Evolutionary conservation across 2,329 filamentous ascomycete genomes (phyloP), one percentile per base, ranked within the genome.

Genomic region (Fusarium sp.): DNA sequence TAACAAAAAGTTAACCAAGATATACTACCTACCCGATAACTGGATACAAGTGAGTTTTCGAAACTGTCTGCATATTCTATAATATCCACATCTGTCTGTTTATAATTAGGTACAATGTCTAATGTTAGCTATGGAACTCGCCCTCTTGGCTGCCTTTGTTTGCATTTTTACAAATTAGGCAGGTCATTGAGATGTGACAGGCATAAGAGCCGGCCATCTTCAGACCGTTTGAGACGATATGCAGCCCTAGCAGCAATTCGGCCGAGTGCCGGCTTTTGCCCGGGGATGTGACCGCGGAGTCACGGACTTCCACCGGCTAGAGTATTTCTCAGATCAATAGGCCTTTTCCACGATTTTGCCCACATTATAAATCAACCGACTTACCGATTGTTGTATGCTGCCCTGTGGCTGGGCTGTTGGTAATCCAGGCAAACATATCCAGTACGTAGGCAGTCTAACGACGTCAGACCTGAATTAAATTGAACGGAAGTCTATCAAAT

Each of bases 191-290:
- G 37, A 59, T 65, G 55, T 46, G 48, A 63, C 52, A 65, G 55
- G 26, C 52, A 16, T 65, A 65, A 48, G 21, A 39, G 6, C 37
- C 53, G 26, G 37, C 41, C 31, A 57, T 41, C 37, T 39, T 57
- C 44, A 48, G 26, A 41, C 21, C 46, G 30, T 30, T 37, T 16
- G 28, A 53, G 39, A 48, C 34, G 52, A 64, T 34, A 60, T 69
- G 56, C 66, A 69, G 67, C 56, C 66, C 54, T 61, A 52, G 16
- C 42, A 31, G 39, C 30, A 16, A 53, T 55, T 71, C 70, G 67
- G 70, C 70, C 70, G 61, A 73, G 70, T 57, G 18, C 43, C 65
- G 64, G 70, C 31, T 57, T 54, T 65, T 61, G 30, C 19, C 30
- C 48, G 46, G 37, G 30, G 42, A 52, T 48, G 53, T 4, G 31